Evolutionary conservation across 2,329 filamentous ascomycete species (phyloP), one percentile per base, ranked within the genome.

Genomic region (Aspergillus fijiensis): DNA sequence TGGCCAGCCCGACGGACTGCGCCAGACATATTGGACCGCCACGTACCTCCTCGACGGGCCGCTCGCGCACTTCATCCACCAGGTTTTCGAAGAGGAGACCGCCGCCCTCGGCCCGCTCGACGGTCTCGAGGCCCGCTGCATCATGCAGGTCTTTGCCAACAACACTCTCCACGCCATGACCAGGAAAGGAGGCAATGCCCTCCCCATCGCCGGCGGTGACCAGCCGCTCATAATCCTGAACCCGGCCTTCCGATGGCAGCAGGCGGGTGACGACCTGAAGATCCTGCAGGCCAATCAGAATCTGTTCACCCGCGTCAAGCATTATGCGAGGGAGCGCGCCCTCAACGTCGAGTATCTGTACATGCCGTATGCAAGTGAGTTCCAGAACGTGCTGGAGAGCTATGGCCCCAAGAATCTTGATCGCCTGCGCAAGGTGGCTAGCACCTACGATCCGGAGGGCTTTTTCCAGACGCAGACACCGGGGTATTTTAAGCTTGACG

Each of bases 281-380:
- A 64, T 77, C 49, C 64, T 72, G 12, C 33, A 35, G 33, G 55
- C 55, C 0, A 65, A 67, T 21, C 63, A 71, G 29, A 61, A 70
- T 11, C 29, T 49, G 5, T 67, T 77, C 58, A 64, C 71, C 47
- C 57, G 55, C 60, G 67, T 49, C 62, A 69, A 58, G 57, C 70
- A 64, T 35, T 35, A 35, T 11, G 70, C 73, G 59, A 65, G 74
- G 63, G 59, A 61, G 57, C 63, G 65, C 39, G 72, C 71, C 0
- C 35, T 78, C 5, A 29, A 31, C 16, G 55, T 55, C 48, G 51
- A 56, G 9, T 62, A 55, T 19, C 60, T 80, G 25, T 82, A 81
- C 63, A 77, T 81, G 75, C 82, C 82, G 65, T 81, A 82, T 60
- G 80, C 80, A 6, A 73, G 72, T 56, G 70, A 73, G 67, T 77